These are phyloP conservation scores for Fistulinella prunicolor DNA, from an alignment of 768 basidiomycete genomes.

Conservation along the genomic window DNA sequence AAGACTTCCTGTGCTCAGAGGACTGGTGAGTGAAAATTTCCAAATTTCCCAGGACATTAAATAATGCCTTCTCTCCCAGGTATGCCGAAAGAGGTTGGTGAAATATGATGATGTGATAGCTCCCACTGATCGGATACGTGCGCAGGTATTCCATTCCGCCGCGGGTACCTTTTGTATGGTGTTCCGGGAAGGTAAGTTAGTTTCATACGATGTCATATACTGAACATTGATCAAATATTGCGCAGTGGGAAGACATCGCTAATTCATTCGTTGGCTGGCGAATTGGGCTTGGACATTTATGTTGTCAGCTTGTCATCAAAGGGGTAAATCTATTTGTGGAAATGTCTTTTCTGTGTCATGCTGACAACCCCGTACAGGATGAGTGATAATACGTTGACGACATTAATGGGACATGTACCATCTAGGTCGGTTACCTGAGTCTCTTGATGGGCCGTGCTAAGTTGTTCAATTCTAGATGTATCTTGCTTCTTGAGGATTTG, in stretches of 20 bases:
- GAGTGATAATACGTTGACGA: slow-evolving; percentile 86
- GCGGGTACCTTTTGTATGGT: slow-evolving; percentile 82
- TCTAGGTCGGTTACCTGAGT: slow-evolving; percentile 50
- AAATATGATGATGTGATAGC: slow-evolving; percentile 15
- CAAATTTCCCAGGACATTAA: slow-evolving; percentile 19
- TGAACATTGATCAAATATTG: slow-evolving; percentile 13
- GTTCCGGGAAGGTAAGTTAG: slow-evolving; percentile 72
- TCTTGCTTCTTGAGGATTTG: slow-evolving; percentile 90
- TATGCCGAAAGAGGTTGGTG: slow-evolving; percentile 83
- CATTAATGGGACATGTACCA: slow-evolving; percentile 86
- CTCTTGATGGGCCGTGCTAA: slow-evolving; percentile 15
- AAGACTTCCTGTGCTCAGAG: slow-evolving; percentile 78
- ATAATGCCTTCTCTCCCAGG: slow-evolving; percentile 42
- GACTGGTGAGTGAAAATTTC: slow-evolving; percentile 61
- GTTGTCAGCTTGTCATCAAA: slow-evolving; percentile 87
- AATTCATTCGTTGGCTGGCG: slow-evolving; percentile 81
- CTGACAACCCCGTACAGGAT: slow-evolving; percentile 48
- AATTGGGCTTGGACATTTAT: slow-evolving; percentile 86
- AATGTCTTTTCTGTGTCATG: slow-evolving; percentile 1
- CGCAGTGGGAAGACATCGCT: slow-evolving; percentile 80
- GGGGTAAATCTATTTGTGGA: slow-evolving; percentile 49
- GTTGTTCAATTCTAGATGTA: slow-evolving; percentile 53
- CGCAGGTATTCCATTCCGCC: slow-evolving; percentile 81
- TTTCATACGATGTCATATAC: slow-evolving; percentile 1
- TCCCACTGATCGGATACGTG: slow-evolving; percentile 17